A percentile compares a stretch with the other conserved stretches of the same genome.
These are phyloP conservation scores for Solanum sparsipilum DNA, from an alignment of 257 asterid genomes.

Conservation along the genomic window DNA sequence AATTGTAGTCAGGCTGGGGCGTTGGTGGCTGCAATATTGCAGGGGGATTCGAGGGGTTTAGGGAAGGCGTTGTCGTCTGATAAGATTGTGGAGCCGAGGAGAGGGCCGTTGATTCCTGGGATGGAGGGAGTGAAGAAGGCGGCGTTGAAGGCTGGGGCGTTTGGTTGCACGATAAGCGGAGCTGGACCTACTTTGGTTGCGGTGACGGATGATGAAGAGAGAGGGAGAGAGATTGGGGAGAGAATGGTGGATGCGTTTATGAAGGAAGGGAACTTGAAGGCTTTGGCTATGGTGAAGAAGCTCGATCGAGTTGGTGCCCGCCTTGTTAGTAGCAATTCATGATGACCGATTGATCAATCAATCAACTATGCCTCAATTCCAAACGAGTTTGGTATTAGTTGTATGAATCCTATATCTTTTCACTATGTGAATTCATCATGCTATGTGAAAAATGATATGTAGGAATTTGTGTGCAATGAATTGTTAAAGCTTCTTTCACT, in stretches of 20 bases:
- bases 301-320: slow-evolving; percentile 90
- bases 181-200: slow-evolving; percentile 92
- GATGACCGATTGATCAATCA: slow-evolving; percentile 8
- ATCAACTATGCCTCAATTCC: neutral
- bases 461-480: neutral
- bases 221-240: slow-evolving; percentile 63
- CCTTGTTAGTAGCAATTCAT: slow-evolving; percentile 42
- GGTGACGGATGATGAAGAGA: slow-evolving; percentile 52
- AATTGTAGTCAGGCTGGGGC: slow-evolving; percentile 87
- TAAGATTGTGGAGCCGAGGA: slow-evolving; percentile 78
- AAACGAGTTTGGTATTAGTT: neutral
- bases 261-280: slow-evolving; percentile 62
- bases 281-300: slow-evolving; percentile 56
- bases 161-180: slow-evolving; percentile 89
- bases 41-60: slow-evolving; percentile 54
- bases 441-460: neutral
- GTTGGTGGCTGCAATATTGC: slow-evolving; percentile 64
- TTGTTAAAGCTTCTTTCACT: neutral
- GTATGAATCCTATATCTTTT: neutral
- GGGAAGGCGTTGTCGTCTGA: slow-evolving; percentile 82
- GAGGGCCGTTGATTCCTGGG: slow-evolving; percentile 85
- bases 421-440: neutral
- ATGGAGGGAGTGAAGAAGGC: slow-evolving; percentile 91
- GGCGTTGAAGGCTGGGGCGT: slow-evolving; percentile 61
- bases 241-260: slow-evolving; percentile 81